Conservation (phyloP, 345 rosid genomes). For the Draba incana region DNA sequence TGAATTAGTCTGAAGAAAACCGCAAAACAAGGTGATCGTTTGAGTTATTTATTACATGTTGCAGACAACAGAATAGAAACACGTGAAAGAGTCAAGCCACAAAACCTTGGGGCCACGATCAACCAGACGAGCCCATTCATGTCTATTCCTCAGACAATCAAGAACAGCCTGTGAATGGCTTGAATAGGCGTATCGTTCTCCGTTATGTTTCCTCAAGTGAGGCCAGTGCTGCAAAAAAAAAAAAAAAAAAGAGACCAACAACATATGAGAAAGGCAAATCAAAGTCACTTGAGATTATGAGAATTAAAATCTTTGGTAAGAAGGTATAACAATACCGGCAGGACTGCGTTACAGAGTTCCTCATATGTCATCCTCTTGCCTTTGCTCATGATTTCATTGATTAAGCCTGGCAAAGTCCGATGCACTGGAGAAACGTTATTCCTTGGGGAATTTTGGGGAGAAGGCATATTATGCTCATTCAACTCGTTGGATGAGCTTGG, state of each 20-base stretch:
- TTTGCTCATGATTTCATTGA: slow-evolving; percentile 93
- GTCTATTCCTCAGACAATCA: slow-evolving; percentile 94
- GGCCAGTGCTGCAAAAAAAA: slow-evolving; percentile 84
- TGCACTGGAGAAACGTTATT: slow-evolving; percentile 54
- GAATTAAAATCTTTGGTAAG: slow-evolving; percentile 25
- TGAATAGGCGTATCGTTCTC: slow-evolving; percentile 97
- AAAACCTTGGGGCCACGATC: slow-evolving; percentile 99
- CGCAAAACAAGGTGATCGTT: slow-evolving; percentile 12
- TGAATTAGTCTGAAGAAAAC: slow-evolving; percentile 64
- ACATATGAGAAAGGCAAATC: slow-evolving; percentile 23
- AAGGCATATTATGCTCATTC: slow-evolving; percentile 63
- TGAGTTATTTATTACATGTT: not conserved
- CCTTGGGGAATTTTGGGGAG: slow-evolving; percentile 64
- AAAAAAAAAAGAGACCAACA: slow-evolving; percentile 36
- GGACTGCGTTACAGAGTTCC: slow-evolving; percentile 92
- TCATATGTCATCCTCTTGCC: slow-evolving; percentile 91
- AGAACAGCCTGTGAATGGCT: slow-evolving; percentile 99
- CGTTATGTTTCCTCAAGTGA: slow-evolving; percentile 95
- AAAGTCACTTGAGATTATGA: slow-evolving; percentile 6
- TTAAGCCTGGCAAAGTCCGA: slow-evolving; percentile 86
- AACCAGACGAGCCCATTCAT: slow-evolving; percentile 95
- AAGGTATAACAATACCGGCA: slow-evolving; percentile 70
- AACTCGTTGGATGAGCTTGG: slow-evolving; percentile 78
- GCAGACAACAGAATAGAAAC: not conserved
- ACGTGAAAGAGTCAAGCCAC: not conserved